Percentiles rank a stretch among this genome's conserved stretches.
Evolutionary conservation across 2,329 filamentous ascomycete genomes (phyloP).

Genomic region (Aspergillus fumigatus): DNA sequence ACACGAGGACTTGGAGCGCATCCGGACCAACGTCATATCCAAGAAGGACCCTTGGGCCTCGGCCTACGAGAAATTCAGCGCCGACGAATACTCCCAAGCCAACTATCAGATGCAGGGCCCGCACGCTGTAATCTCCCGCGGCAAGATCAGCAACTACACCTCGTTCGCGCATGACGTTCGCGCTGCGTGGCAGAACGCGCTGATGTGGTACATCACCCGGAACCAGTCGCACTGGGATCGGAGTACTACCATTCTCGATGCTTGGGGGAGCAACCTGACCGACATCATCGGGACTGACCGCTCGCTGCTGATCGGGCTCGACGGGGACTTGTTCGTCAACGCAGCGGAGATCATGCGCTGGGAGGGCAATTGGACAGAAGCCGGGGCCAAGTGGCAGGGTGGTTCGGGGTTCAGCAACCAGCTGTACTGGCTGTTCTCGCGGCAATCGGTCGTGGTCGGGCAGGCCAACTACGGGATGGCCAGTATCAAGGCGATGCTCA

Average conservation of each 20-base stretch:
- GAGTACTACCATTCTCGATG: conserved; percentile 35
- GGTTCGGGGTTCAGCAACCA: conserved; percentile 36
- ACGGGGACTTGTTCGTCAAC: conserved; percentile 40
- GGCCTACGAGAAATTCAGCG: conserved; percentile 28
- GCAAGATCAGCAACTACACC: conserved; percentile 33
- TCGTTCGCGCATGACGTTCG: conserved; percentile 34
- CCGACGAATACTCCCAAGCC: conserved; percentile 22
- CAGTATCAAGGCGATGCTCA: conserved; percentile 37
- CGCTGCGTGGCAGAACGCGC: conserved; percentile 39
- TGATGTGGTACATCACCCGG: conserved; percentile 43
- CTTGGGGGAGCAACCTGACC: conserved; percentile 13
- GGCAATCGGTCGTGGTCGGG: conserved; percentile 36
- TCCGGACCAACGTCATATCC: conserved; percentile 10
- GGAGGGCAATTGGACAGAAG: conserved; percentile 40
- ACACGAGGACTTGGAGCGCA: conserved; percentile 19
- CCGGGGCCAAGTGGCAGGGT: conserved; percentile 31
- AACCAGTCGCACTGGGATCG: conserved; percentile 32
- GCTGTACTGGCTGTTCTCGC: conserved; percentile 41
- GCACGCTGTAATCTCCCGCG: conserved; percentile 15
- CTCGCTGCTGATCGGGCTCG: conserved; percentile 36
- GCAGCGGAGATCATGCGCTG: conserved; percentile 45
- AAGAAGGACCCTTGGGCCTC: conserved; percentile 24
- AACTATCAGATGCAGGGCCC: conserved; percentile 11
- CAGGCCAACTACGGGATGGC: conserved; percentile 44
- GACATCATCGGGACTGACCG: conserved; percentile 16